Conservation (phyloP, 2,329 filamentous ascomycete species). For the Sporothrix brasiliensis region DNA sequence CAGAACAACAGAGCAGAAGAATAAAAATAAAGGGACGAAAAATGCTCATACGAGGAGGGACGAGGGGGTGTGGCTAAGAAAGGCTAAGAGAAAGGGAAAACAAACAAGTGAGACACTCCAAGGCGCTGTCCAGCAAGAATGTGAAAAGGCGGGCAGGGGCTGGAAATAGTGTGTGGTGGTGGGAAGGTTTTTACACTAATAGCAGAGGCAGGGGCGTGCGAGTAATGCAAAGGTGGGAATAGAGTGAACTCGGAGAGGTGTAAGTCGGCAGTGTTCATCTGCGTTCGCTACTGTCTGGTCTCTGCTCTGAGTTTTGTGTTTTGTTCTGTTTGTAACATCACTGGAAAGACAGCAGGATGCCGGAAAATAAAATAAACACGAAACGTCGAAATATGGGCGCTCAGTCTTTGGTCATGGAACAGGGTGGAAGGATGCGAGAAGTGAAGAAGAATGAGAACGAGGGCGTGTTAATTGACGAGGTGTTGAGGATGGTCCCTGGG, state of each 20-base stretch:
- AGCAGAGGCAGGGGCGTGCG: constrained; percentile 19
- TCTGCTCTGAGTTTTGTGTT: not conserved
- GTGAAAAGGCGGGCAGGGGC: constrained; percentile 23
- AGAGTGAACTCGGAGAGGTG: not conserved
- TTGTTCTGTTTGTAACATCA: not conserved
- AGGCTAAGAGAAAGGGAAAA: not conserved
- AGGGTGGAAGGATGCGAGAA: constrained; percentile 12
- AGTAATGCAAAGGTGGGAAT: not conserved
- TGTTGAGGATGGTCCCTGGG: not conserved
- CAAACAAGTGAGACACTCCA: constrained; percentile 20
- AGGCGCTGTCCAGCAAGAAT: constrained; percentile 21
- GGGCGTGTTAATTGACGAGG: constrained; percentile 4
- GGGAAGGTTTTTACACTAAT: constrained; percentile 10
- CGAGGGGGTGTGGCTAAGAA: not conserved
- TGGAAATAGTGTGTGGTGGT: constrained; percentile 25
- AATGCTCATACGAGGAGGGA: not conserved
- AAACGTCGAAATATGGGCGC: constrained; percentile 3
- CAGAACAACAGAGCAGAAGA: not conserved
- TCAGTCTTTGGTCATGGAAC: not conserved
- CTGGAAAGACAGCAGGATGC: constrained; percentile 8
- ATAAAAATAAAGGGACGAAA: constrained; percentile 18
- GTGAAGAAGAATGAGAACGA: not conserved
- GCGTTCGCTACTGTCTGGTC: constrained; percentile 10
- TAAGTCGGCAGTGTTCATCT: not conserved
- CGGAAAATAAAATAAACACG: constrained; percentile 16